Evolutionary conservation across 75 land plant genomes (phyloP).

Genomic region (Selaginella tamariscina): DNA sequence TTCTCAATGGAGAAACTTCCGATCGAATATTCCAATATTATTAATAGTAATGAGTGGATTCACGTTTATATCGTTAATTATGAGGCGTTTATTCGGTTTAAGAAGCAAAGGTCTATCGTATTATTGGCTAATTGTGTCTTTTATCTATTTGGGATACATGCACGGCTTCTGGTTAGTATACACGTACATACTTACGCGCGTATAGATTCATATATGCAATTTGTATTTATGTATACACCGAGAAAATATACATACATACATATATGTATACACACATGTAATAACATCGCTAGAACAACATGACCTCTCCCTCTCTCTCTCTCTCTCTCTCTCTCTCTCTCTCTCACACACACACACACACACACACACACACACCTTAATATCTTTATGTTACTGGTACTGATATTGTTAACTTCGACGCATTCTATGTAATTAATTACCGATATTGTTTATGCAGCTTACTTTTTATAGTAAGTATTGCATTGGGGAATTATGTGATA

Average conservation of each 20-base stretch:
- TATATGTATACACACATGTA: neutral
- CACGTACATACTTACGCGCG: neutral
- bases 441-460: no score
- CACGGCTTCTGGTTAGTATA: constrained; percentile 72
- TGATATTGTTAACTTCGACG: no score
- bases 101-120: constrained; percentile 53
- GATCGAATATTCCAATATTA: constrained; percentile 59
- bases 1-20: constrained; percentile 87
- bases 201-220: neutral
- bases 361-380: no score
- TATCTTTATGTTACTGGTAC: no score
- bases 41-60: constrained; percentile 47
- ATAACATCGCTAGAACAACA: neutral
- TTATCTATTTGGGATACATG: constrained; percentile 46
- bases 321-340: no score
- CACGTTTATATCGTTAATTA: constrained; percentile 24
- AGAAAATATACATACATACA: neutral
- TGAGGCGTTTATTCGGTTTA: constrained; percentile 28
- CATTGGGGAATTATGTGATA: neutral
- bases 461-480: neutral
- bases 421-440: no score
- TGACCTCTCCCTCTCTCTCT: neutral
- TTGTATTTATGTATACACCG: neutral
- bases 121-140: constrained; percentile 61
- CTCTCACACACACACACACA: no score